These are phyloP conservation scores for Ceratobasidium sp. DNA, from an alignment of 1,284 basidiomycete species.

Conservation along the genomic window DNA sequence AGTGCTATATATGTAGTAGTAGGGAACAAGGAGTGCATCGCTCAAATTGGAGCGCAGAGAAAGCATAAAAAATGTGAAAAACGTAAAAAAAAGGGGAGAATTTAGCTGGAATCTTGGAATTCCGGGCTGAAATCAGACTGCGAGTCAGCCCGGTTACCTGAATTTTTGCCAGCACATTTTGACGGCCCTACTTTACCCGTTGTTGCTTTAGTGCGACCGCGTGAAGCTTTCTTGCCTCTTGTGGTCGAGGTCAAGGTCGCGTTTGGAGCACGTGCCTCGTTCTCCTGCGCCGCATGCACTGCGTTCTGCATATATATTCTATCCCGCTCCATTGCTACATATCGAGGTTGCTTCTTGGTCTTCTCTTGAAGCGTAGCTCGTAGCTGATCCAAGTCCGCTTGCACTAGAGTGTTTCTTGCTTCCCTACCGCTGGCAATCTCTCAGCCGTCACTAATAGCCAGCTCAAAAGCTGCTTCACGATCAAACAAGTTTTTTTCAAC, in stretches of 20 bases:
- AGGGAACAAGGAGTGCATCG: background rate
- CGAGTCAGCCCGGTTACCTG: background rate
- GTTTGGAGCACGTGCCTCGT: background rate
- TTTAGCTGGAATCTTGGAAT: background rate
- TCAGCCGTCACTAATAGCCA: background rate
- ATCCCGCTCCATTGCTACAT: background rate
- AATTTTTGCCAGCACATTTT: background rate
- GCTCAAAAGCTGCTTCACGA: background rate
- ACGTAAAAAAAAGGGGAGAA: background rate
- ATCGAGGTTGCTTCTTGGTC: background rate
- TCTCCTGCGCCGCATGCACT: background rate
- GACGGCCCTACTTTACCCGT: background rate
- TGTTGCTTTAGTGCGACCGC: background rate
- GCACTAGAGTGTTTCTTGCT: background rate
- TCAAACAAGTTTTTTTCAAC: no score
- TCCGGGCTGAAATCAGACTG: background rate
- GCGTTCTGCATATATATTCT: slow-evolving; percentile 15
- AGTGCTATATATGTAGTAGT: background rate
- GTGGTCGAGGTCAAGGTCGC: no score
- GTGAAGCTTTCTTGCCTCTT: background rate
- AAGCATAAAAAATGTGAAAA: background rate
- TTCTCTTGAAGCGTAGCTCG: background rate
- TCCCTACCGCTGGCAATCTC: background rate
- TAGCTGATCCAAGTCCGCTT: slow-evolving; percentile 12
- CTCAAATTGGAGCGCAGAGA: background rate